phyloP scores from a whole-genome alignment of 345 rosid genomes.

The Gossypium thurberi region DNA sequence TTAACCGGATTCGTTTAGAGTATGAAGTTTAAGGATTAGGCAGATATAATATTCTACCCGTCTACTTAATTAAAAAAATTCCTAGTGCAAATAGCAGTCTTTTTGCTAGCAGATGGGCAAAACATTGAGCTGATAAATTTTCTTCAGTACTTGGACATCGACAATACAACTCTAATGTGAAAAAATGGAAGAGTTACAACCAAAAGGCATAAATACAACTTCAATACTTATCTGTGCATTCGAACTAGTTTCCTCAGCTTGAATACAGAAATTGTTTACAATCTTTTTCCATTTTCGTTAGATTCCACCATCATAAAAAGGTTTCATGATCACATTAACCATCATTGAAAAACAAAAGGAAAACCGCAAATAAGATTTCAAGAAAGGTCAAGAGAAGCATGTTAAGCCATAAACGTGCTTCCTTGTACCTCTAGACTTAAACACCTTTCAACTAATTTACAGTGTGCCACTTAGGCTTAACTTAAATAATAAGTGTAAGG shows the following conservation, averaged over 20 bases:
- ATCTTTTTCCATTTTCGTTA: background rate
- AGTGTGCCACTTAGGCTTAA: background rate
- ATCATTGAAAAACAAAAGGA: background rate
- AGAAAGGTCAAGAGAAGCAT: background rate
- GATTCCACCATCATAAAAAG: background rate
- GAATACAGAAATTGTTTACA: background rate
- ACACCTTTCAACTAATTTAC: background rate
- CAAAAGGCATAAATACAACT: background rate
- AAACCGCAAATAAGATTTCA: background rate
- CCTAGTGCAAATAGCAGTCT: background rate
- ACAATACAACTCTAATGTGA: background rate
- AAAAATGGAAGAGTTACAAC: background rate
- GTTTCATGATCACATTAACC: background rate
- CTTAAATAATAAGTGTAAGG: background rate
- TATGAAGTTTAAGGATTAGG: background rate
- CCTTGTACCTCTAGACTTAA: background rate
- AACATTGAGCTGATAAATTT: background rate
- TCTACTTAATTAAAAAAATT: background rate
- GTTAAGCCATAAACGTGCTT: background rate
- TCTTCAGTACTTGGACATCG: background rate
- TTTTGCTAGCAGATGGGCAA: background rate
- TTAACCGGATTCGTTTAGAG: background rate
- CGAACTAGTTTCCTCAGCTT: constrained; percentile 1
- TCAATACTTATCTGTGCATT: background rate
- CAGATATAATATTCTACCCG: background rate